Percentiles rank a stretch among this genome's conserved stretches.
Evolutionary conservation across 2,329 filamentous ascomycete species (phyloP).

Genomic region (Ambrosiella beaveri): DNA sequence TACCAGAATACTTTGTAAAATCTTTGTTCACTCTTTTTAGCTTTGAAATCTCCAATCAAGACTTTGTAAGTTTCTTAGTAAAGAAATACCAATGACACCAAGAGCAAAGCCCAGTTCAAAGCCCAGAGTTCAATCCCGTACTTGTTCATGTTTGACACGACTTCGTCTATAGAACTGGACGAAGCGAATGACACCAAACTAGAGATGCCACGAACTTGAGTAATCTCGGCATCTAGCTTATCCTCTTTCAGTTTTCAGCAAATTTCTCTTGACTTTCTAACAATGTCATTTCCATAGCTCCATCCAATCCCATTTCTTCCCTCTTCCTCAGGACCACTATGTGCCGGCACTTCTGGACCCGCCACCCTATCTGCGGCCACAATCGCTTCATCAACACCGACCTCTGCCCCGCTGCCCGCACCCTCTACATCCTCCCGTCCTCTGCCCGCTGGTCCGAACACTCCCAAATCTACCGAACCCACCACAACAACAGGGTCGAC

Average conservation of each 20-base stretch:
- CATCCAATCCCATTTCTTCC: not conserved
- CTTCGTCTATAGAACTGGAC: no score
- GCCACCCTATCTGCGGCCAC: not conserved
- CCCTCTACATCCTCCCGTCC: not conserved
- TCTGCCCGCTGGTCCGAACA: not conserved
- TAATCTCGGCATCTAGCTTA: no score
- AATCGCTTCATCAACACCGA: not conserved
- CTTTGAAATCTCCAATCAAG: no score
- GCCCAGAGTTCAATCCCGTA: no score
- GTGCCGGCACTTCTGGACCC: not conserved
- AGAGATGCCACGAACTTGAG: no score
- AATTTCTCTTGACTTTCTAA: not conserved
- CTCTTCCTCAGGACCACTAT: not conserved
- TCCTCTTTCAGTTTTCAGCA: not conserved
- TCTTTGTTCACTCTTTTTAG: no score
- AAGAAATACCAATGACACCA: no score
- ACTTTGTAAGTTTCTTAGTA: no score
- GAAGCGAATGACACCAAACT: no score
- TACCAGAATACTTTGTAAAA: no score
- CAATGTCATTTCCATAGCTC: not conserved
- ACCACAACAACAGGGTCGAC: not conserved
- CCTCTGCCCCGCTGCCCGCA: not conserved
- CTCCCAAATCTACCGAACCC: not conserved
- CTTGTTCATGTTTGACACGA: no score
- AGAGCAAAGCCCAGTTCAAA: no score